Evolutionary conservation across 352 stramenopile genomes (phyloP).

Genomic region (Phytophthora megakarya): DNA sequence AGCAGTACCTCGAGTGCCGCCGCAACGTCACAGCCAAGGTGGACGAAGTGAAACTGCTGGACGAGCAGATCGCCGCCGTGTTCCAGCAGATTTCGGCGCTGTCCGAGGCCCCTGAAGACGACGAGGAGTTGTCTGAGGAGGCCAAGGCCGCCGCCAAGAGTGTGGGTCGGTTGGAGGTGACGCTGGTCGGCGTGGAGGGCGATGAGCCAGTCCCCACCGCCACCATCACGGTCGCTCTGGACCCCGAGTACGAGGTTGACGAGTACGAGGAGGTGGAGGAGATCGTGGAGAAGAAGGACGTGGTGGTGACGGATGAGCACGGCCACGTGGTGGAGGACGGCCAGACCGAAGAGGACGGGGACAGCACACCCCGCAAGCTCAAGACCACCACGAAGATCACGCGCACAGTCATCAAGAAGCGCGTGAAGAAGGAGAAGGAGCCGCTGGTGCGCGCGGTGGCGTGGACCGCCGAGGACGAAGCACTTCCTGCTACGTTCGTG

Average conservation of each 20-base stretch:
- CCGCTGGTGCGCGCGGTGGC: slow-evolving; percentile 47
- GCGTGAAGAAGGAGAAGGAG: slow-evolving; percentile 59
- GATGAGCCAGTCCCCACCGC: slow-evolving; percentile 55
- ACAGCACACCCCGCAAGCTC: slow-evolving; percentile 48
- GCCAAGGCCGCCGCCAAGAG: slow-evolving; percentile 56
- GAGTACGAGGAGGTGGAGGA: slow-evolving; percentile 62
- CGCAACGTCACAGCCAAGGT: slow-evolving; percentile 80
- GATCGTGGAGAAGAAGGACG: slow-evolving; percentile 59
- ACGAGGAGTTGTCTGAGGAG: slow-evolving; percentile 36
- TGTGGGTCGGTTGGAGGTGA: slow-evolving; percentile 72
- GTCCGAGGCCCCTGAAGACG: slow-evolving; percentile 41
- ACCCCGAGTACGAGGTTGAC: slow-evolving; percentile 78
- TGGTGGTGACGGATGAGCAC: slow-evolving; percentile 53
- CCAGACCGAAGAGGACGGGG: slow-evolving; percentile 38
- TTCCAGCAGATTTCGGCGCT: slow-evolving; percentile 74
- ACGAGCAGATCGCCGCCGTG: slow-evolving; percentile 72
- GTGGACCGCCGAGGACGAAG: slow-evolving; percentile 33
- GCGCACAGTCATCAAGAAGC: slow-evolving; percentile 57
- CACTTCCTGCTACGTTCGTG: slow-evolving; percentile 73
- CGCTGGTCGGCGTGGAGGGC: slow-evolving; percentile 61
- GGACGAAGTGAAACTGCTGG: slow-evolving; percentile 75
- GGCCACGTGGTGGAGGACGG: slow-evolving; percentile 53
- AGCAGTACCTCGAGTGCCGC: slow-evolving; percentile 84
- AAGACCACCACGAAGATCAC: slow-evolving; percentile 70
- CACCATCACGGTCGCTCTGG: slow-evolving; percentile 69